These are phyloP conservation scores for Castanospermum australe DNA, from an alignment of 306 rosid genomes.

Conservation along the genomic window DNA sequence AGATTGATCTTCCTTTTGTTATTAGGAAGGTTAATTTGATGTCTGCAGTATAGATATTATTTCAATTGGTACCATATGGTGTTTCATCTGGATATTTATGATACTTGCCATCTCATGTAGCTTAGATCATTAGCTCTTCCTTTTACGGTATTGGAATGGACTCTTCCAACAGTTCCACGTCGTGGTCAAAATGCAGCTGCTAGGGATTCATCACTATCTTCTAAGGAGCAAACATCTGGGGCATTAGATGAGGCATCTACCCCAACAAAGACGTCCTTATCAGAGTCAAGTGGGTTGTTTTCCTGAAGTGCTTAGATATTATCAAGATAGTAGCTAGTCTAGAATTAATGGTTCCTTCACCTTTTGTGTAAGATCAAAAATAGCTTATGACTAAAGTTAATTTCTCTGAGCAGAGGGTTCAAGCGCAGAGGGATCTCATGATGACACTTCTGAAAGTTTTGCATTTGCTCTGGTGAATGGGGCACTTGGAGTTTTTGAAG, in stretches of 20 bases:
- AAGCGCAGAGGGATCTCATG: slow-evolving; percentile 74
- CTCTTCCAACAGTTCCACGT: slow-evolving; percentile 89
- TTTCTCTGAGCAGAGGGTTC: slow-evolving; percentile 53
- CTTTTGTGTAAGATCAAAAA: slow-evolving; percentile 17
- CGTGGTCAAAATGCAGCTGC: slow-evolving; percentile 53
- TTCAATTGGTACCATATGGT: slow-evolving; percentile 15
- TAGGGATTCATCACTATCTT: slow-evolving; percentile 31
- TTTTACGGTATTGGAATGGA: slow-evolving; percentile 99
- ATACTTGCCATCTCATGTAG: slow-evolving; percentile 77
- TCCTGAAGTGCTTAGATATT: slow-evolving; percentile 29
- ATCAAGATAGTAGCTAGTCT: slow-evolving; percentile 23
- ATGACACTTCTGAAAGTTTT: slow-evolving; percentile 90
- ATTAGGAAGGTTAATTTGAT: background rate
- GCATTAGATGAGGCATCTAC: slow-evolving; percentile 49
- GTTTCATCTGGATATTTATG: slow-evolving; percentile 42
- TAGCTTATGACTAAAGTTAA: slow-evolving; percentile 33
- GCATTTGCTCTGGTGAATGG: slow-evolving; percentile 94
- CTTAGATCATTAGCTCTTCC: slow-evolving; percentile 99
- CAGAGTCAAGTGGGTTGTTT: slow-evolving; percentile 73
- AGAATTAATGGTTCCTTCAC: slow-evolving; percentile 20
- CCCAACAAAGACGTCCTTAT: slow-evolving; percentile 39
- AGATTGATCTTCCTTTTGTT: background rate
- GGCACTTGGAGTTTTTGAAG: slow-evolving; percentile 99
- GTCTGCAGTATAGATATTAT: slow-evolving; percentile 1
- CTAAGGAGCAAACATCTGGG: slow-evolving; percentile 48